Evolutionary conservation across 1,284 basidiomycete species (phyloP).

Genomic region (Gymnopus androsaceus): DNA sequence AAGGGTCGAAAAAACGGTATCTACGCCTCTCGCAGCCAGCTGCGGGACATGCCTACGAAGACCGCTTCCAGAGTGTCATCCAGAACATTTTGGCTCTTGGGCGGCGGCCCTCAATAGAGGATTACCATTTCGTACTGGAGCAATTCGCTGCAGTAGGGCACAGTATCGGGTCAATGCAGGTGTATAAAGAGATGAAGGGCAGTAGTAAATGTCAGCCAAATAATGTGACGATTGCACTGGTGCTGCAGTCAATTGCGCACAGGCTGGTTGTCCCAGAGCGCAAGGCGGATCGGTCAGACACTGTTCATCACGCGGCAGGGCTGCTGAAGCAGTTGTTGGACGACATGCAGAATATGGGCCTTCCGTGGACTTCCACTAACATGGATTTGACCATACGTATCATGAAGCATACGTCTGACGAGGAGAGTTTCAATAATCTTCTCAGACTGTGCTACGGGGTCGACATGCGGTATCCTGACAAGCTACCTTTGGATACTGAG

Average conservation of each 20-base stretch:
- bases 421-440: constrained; percentile 53
- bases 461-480: constrained; percentile 72
- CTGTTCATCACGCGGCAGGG: constrained; percentile 43
- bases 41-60: constrained; percentile 55
- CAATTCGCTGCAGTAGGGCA: constrained; percentile 76
- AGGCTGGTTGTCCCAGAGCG: constrained; percentile 60
- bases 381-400: constrained; percentile 69
- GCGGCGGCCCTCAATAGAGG: constrained; percentile 51
- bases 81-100: constrained; percentile 64
- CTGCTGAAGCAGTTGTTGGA: constrained; percentile 53
- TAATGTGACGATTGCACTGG: constrained; percentile 59
- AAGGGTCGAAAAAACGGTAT: constrained; percentile 40
- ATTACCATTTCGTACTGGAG: constrained; percentile 72
- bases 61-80: constrained; percentile 63
- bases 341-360: constrained; percentile 52
- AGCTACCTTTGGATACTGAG: constrained; percentile 48
- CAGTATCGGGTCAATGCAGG: constrained; percentile 53
- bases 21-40: constrained; percentile 34
- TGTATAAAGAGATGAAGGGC: constrained; percentile 59
- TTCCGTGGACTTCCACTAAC: constrained; percentile 56
- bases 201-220: constrained; percentile 44
- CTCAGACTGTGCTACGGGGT: constrained; percentile 71
- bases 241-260: constrained; percentile 66
- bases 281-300: constrained; percentile 31
- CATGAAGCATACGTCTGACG: constrained; percentile 62